Evolutionary conservation across 345 rosid species (phyloP).

Genomic region (Carallia pectinifolia): DNA sequence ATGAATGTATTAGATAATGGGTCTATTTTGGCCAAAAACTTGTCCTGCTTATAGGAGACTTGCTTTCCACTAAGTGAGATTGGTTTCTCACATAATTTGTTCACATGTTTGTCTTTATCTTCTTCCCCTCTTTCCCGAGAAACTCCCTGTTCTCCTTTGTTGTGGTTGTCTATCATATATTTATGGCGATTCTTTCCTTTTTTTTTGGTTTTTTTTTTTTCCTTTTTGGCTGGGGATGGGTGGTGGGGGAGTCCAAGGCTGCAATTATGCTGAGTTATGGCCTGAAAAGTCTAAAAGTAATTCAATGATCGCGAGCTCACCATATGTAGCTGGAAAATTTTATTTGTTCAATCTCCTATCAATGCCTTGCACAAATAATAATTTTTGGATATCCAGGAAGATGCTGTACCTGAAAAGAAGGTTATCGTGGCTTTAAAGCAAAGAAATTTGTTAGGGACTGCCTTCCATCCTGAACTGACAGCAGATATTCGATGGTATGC

Average conservation of each 20-base stretch:
- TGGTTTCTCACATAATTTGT: too few relatives aligned
- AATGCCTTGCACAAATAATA: neutral
- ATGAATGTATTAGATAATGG: too few relatives aligned
- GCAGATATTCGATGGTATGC: conserved; percentile 87
- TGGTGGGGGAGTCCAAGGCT: neutral
- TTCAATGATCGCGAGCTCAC: neutral
- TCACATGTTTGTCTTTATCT: too few relatives aligned
- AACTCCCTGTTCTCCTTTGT: too few relatives aligned
- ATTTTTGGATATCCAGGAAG: conserved; percentile 47
- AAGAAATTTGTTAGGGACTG: conserved; percentile 80
- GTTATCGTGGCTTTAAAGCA: conserved; percentile 87
- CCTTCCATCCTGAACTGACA: conserved; percentile 94
- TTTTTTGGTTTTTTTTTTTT: neutral
- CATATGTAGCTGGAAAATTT: neutral
- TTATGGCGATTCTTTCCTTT: neutral
- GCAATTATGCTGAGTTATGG: neutral
- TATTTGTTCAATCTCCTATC: conserved; percentile 3
- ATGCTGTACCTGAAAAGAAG: conserved; percentile 55
- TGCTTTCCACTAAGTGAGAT: too few relatives aligned
- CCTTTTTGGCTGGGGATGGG: neutral
- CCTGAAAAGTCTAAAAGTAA: neutral
- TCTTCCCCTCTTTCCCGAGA: too few relatives aligned
- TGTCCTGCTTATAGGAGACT: too few relatives aligned
- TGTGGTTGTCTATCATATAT: neutral
- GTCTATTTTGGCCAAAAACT: too few relatives aligned